phyloP scores from a whole-genome alignment of 352 stramenopile species.

The Blastocystis hominis region DNA sequence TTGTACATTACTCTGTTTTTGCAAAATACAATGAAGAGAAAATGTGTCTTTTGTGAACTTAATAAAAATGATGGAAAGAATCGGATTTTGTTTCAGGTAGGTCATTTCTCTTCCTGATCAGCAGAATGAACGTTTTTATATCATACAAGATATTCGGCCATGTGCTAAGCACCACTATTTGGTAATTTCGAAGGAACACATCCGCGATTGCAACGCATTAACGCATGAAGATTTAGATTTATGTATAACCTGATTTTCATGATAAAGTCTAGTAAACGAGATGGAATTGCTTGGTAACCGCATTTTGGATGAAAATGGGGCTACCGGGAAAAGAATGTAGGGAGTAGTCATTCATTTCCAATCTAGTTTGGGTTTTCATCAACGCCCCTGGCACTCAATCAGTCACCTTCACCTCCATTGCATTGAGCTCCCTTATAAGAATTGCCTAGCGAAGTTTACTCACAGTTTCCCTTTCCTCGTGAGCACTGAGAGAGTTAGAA shows the following conservation, averaged over 20 bases:
- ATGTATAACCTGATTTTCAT: background rate
- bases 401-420: slow-evolving; percentile 21
- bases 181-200: slow-evolving; percentile 15
- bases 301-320: background rate
- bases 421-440: slow-evolving; percentile 5
- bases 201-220: background rate
- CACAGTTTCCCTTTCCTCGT: background rate
- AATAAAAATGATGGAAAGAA: background rate
- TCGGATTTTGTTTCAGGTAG: background rate
- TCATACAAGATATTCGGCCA: slow-evolving; percentile 17
- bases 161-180: background rate
- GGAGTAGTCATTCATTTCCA: background rate
- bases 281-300: background rate
- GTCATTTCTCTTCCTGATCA: background rate
- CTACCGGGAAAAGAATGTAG: background rate
- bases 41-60: slow-evolving; percentile 8
- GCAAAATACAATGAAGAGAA: background rate
- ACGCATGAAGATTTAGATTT: background rate
- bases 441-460: background rate
- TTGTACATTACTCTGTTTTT: no score
- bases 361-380: background rate
- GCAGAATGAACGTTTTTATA: slow-evolving; percentile 5
- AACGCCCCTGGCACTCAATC: background rate
- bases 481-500: background rate
- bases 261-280: background rate